Base-by-base conservation (phyloP, 306 rosid genomes). In the Carpinus viminea region DNA sequence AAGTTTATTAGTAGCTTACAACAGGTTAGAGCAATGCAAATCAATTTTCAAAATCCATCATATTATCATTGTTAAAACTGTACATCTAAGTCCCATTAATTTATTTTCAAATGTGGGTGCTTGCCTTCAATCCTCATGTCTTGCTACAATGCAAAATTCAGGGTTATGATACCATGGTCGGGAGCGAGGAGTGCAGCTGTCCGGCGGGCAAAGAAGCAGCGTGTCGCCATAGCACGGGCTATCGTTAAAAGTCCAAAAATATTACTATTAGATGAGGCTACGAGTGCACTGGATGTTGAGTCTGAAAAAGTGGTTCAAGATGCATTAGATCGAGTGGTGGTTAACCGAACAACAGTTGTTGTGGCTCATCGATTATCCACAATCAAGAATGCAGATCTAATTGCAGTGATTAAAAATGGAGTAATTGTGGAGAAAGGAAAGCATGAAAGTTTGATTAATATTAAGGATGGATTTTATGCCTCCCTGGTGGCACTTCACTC, bases 201-300 rank as follows among this genome's bases (percentile, higher is more conserved):
- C 92, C 0, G 92, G 92, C 5, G 92, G 94, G 47, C 94, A 90
- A n/a, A n/a, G 68, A 90, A 88, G 75, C 94, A 90, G 41, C 76
- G 94, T 0, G 94, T 90, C 66, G 94, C 94, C 53, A 90, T 88
- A 51, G 92, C 94, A 8, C 38, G 94, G 70, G 91, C 94, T 8
- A 90, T 86, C 48, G 79, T 86, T 48, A 90, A 88, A 84, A 84
- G 81, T 71, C 96, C 93, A 48, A 89, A 85, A 50, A 85, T 91
- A 62, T 78, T 91, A n/a, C 83, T 87, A 5, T 83, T 91, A 46
- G 93, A 91, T 79, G 95, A 90, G 80, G 95, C 95, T 45, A 90
- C 96, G 1, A 91, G 96, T 83, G 93, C 96, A 56, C 87, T 91
- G 43, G 96, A 91, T 83, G 93, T 93, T 0, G 93, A 91, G 81